A percentile compares a stretch with the other conserved stretches of the same genome.
Conservation (phyloP, 169 alveolate species). For the Cytauxzoon felis region DNA sequence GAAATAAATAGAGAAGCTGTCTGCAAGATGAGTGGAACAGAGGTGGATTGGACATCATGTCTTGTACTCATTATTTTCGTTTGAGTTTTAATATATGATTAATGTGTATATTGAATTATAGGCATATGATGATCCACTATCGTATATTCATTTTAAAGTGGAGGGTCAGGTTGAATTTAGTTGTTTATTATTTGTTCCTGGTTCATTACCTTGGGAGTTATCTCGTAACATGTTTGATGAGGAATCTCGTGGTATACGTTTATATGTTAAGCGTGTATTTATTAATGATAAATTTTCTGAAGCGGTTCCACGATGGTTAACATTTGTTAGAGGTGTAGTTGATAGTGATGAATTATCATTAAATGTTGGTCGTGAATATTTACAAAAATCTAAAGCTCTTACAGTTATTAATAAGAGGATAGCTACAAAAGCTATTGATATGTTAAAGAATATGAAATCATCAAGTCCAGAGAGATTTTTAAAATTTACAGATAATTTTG, state of each 20-base stretch:
- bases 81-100: not conserved
- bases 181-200: conserved; percentile 90
- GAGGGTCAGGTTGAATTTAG: conserved; percentile 99
- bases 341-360: conserved; percentile 97
- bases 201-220: conserved; percentile 84
- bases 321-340: conserved; percentile 95
- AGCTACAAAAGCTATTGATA: conserved; percentile 88
- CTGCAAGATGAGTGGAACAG: too few species aligned
- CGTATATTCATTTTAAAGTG: conserved; percentile 96
- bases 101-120: conserved; percentile 24
- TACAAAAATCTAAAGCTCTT: conserved; percentile 91
- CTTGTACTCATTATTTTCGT: too few species aligned
- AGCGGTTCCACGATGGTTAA: conserved; percentile 90
- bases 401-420: conserved; percentile 91
- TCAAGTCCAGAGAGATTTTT: conserved; percentile 80
- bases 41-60: too few species aligned
- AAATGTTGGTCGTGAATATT: conserved; percentile 95
- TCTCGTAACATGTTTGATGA: conserved; percentile 89
- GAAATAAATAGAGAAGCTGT: too few species aligned
- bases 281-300: conserved; percentile 95
- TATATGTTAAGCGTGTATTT: conserved; percentile 96
- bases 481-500: conserved; percentile 88
- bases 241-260: conserved; percentile 89
- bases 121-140: conserved; percentile 95
- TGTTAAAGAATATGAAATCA: conserved; percentile 81